Percentiles rank a stretch among this genome's conserved stretches.
Conservation (phyloP, 345 rosid species). For the Dimocarpus longan region DNA sequence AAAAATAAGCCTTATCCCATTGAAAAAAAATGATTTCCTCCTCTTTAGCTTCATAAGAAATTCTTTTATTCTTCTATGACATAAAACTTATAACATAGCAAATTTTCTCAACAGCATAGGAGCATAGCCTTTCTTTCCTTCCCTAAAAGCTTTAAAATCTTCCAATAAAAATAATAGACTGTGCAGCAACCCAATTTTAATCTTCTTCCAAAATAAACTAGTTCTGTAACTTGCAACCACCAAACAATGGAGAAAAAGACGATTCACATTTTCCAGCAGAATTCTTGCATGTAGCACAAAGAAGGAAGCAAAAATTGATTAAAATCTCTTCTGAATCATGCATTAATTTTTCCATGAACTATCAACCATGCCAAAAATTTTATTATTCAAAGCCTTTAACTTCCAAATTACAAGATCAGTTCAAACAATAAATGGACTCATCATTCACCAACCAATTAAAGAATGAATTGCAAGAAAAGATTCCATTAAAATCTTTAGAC, state of each 20-base stretch:
- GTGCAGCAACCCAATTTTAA: background rate
- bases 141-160: background rate
- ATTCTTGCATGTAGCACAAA: background rate
- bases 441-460: too few relatives aligned
- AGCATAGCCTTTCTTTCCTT: background rate
- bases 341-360: background rate
- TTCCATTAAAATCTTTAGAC: too few relatives aligned
- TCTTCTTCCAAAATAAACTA: background rate
- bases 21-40: background rate
- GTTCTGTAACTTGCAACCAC: background rate
- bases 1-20: background rate
- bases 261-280: background rate
- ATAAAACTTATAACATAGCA: background rate
- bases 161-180: background rate
- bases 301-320: background rate
- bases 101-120: background rate
- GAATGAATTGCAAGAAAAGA: too few relatives aligned
- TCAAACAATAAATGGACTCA: too few relatives aligned
- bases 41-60: background rate
- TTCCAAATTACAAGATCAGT: too few relatives aligned
- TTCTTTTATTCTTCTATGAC: background rate
- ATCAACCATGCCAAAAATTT: background rate
- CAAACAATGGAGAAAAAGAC: background rate
- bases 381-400: too few relatives aligned
- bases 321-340: background rate